Conservation (phyloP, 345 rosid genomes). For the Hevea brasiliensis region DNA sequence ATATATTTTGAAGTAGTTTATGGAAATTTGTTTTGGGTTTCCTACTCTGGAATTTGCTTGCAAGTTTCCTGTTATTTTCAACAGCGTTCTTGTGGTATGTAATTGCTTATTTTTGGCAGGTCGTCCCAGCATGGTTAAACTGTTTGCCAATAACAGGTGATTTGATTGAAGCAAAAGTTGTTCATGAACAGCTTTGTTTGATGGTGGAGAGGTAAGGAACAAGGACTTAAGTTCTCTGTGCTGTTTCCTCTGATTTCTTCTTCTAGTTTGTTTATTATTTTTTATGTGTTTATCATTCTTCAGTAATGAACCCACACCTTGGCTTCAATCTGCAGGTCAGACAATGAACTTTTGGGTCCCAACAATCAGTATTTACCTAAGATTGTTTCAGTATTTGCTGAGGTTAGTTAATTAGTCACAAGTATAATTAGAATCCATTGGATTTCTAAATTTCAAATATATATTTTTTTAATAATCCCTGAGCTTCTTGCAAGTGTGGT, state of each 20-base stretch:
- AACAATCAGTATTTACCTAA: slow-evolving; percentile 85
- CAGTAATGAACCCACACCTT: not conserved
- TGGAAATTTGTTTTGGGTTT: no score
- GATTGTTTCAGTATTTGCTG: slow-evolving; percentile 84
- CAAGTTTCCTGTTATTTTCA: not conserved
- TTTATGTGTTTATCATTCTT: no score
- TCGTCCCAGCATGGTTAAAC: slow-evolving; percentile 97
- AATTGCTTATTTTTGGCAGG: slow-evolving; percentile 41
- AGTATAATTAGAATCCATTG: not conserved
- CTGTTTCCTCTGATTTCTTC: not conserved
- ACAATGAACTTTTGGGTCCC: slow-evolving; percentile 78
- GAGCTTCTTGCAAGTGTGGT: not conserved
- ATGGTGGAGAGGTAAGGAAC: slow-evolving; percentile 85
- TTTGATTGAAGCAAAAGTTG: slow-evolving; percentile 93
- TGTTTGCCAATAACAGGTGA: slow-evolving; percentile 95
- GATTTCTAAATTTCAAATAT: no score
- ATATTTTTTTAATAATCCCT: no score
- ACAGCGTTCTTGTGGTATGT: not conserved
- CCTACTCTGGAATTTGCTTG: not conserved
- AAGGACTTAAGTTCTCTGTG: not conserved
- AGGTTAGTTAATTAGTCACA: slow-evolving; percentile 48
- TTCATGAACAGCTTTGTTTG: slow-evolving; percentile 91
- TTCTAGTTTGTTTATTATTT: slow-evolving; percentile 1
- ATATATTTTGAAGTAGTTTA: not conserved
- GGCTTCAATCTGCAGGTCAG: slow-evolving; percentile 62